phyloP scores from a whole-genome alignment of 208 protist genomes.

The Leptomonas seymouri region DNA sequence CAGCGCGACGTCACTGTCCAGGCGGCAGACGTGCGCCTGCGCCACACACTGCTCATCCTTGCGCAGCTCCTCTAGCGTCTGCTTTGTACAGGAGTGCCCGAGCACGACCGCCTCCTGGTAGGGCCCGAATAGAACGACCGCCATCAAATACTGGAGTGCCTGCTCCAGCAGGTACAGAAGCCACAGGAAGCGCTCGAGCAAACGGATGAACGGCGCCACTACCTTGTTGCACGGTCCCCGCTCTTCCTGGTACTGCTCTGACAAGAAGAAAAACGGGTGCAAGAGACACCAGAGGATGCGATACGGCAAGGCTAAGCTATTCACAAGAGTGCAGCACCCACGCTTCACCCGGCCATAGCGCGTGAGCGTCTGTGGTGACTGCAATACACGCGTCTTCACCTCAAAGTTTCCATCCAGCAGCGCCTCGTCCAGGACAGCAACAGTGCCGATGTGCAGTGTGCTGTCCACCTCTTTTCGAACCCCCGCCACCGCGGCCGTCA shows the following conservation, averaged over 20 bases:
- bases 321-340: background rate
- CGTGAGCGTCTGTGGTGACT: conserved; percentile 13
- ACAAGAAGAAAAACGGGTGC: conserved; percentile 46
- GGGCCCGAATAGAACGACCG: conserved; percentile 75
- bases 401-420: conserved; percentile 37
- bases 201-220: background rate
- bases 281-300: conserved; percentile 24
- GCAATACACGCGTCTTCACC: conserved; percentile 26
- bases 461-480: conserved; percentile 10
- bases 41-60: conserved; percentile 56
- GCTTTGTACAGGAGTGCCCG: conserved; percentile 34
- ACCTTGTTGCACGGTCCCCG: conserved; percentile 12
- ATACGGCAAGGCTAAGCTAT: conserved; percentile 19
- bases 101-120: conserved; percentile 49
- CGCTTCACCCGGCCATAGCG: background rate
- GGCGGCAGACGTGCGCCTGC: conserved; percentile 53
- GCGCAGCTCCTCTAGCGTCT: conserved; percentile 42
- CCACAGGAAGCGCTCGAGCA: conserved; percentile 29
- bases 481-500: conserved; percentile 6
- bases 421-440: conserved; percentile 32
- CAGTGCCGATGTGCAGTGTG: conserved; percentile 17
- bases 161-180: conserved; percentile 41
- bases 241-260: conserved; percentile 54
- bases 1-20: conserved; percentile 61
- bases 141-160: conserved; percentile 58